These are phyloP conservation scores for Orbilia blumenaviensis DNA, from an alignment of 2,329 filamentous ascomycete species.

Conservation along the genomic window DNA sequence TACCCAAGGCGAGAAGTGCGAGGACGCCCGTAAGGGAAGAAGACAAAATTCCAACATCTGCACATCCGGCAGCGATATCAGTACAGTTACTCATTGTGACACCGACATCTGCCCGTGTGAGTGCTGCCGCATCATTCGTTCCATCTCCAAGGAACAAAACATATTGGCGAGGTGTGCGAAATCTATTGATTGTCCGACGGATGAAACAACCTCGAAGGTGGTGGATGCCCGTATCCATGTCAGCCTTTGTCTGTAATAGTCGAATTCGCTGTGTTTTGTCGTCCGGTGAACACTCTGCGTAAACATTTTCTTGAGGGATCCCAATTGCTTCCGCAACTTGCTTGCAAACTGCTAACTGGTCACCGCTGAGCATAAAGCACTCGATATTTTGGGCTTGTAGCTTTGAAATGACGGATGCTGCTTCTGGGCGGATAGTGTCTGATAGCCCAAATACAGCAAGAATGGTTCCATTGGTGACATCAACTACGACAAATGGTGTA, in stretches of 20 bases:
- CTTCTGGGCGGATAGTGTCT: constrained; percentile 64
- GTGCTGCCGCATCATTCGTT: constrained; percentile 80
- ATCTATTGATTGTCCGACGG: constrained; percentile 3
- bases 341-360: constrained; percentile 65
- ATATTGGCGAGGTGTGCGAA: constrained; percentile 59
- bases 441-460: constrained; percentile 66
- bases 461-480: constrained; percentile 5
- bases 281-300: constrained; percentile 65
- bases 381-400: constrained; percentile 65
- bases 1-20: constrained; percentile 67
- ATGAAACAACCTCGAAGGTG: constrained; percentile 4
- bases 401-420: constrained; percentile 62
- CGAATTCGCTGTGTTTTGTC: constrained; percentile 62
- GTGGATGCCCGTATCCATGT: constrained; percentile 11
- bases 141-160: constrained; percentile 80
- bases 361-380: constrained; percentile 69
- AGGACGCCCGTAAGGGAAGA: constrained; percentile 68
- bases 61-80: constrained; percentile 73
- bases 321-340: constrained; percentile 62
- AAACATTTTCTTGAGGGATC: constrained; percentile 62
- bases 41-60: constrained; percentile 73
- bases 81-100: constrained; percentile 72
- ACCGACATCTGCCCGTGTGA: constrained; percentile 76
- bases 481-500: constrained; percentile 46
- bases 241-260: constrained; percentile 1